A percentile compares a stretch with the other conserved stretches of the same genome.
Conservation (phyloP, 306 rosid species). For the Prunus fruticosa region DNA sequence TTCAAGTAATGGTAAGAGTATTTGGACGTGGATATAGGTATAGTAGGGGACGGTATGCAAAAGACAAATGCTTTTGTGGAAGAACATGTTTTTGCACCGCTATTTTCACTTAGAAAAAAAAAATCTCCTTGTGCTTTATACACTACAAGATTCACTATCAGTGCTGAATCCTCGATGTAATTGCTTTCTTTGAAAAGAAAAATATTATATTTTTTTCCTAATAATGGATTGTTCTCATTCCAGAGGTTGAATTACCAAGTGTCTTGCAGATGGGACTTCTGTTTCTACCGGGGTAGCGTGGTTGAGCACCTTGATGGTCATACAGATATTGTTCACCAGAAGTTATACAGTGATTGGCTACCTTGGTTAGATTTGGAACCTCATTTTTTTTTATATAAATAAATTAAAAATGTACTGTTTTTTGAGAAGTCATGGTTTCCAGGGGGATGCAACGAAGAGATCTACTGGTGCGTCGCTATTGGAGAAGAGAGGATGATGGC, state of each 20-base stretch:
- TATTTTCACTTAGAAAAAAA: too few species aligned
- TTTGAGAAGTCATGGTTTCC: constrained; percentile 28
- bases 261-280: constrained; percentile 91
- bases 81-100: too few species aligned
- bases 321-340: constrained; percentile 72
- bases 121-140: too few species aligned
- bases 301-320: constrained; percentile 91
- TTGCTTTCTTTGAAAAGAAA: too few species aligned
- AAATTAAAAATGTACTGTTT: neutral
- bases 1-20: neutral
- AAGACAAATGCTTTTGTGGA: too few species aligned
- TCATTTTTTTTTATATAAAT: neutral
- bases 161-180: too few species aligned
- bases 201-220: neutral
- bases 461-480: constrained; percentile 70
- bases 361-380: constrained; percentile 62
- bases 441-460: constrained; percentile 92
- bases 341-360: constrained; percentile 70
- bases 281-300: constrained; percentile 58
- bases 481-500: constrained; percentile 98
- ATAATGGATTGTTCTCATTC: constrained; percentile 20
- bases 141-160: too few species aligned
- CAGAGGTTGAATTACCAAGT: constrained; percentile 32
- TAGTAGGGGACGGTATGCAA: too few species aligned
- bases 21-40: too few species aligned